Conservation (phyloP, 139 green algal genomes). For the Monoraphidium neglectum region DNA sequence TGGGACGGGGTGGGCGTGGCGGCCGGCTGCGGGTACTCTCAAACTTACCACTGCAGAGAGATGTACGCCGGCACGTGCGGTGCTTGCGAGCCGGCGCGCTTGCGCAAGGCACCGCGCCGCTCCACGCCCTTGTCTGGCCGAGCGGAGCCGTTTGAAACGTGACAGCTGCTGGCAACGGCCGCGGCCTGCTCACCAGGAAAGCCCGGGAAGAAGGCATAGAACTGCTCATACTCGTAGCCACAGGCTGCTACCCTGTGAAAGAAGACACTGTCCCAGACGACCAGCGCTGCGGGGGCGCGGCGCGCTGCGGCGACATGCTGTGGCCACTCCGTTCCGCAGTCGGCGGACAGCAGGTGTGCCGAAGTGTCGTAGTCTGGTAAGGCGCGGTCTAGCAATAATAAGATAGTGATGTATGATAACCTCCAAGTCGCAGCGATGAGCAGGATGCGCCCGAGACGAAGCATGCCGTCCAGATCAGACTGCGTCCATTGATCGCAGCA, state of each 20-base stretch:
- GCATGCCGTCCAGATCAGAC: background rate
- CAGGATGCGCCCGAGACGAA: background rate
- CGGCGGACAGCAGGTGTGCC: conserved; percentile 17
- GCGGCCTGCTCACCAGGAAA: conserved; percentile 54
- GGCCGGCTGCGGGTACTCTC: too few relatives aligned
- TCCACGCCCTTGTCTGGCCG: background rate
- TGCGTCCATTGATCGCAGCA: too few relatives aligned
- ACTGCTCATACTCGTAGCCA: conserved; percentile 93
- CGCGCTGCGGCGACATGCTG: background rate
- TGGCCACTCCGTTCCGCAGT: background rate
- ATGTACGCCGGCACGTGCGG: too few relatives aligned
- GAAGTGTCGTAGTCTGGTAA: conserved; percentile 68
- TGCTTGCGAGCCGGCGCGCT: background rate
- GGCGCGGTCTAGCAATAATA: background rate
- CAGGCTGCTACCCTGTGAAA: conserved; percentile 71
- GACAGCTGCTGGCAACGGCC: background rate
- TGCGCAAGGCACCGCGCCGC: background rate
- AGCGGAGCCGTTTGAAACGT: background rate
- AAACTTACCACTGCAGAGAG: too few relatives aligned
- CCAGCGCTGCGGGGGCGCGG: conserved; percentile 4
- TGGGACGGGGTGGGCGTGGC: too few relatives aligned
- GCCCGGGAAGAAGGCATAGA: conserved; percentile 89
- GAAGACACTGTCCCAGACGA: conserved; percentile 87
- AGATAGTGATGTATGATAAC: background rate
- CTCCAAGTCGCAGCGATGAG: conserved; percentile 10